phyloP scores from a whole-genome alignment of 2,329 filamentous ascomycete genomes.

The Fulvia fulva region DNA sequence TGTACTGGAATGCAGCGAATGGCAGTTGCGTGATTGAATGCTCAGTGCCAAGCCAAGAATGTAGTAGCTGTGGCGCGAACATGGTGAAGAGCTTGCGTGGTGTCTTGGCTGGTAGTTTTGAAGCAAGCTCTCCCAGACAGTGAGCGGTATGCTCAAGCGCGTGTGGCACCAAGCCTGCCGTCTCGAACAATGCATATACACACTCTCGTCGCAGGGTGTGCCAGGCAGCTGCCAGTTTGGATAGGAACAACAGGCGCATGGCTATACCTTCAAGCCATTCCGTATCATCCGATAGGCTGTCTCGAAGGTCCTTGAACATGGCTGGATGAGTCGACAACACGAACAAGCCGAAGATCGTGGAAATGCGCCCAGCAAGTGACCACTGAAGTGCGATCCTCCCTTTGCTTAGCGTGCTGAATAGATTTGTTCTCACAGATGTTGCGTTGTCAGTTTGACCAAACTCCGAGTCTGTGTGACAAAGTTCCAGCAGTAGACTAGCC shows the following conservation, averaged over 20 bases:
- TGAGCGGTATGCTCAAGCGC: slow-evolving; percentile 67
- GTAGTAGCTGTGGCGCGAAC: slow-evolving; percentile 84
- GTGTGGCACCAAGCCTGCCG: slow-evolving; percentile 65
- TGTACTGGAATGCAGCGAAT: slow-evolving; percentile 79
- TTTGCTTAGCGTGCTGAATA: slow-evolving; percentile 67
- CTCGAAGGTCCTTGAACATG: slow-evolving; percentile 69
- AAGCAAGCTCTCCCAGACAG: slow-evolving; percentile 66
- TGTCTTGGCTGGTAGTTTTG: slow-evolving; percentile 59
- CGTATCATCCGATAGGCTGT: slow-evolving; percentile 62
- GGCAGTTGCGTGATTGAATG: slow-evolving; percentile 68
- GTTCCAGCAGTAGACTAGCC: slow-evolving; percentile 62
- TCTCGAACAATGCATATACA: slow-evolving; percentile 93
- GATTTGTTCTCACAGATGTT: slow-evolving; percentile 60
- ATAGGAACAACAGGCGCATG: slow-evolving; percentile 71
- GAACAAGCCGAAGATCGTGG: slow-evolving; percentile 74
- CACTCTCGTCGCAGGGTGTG: slow-evolving; percentile 80
- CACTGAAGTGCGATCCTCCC: slow-evolving; percentile 71
- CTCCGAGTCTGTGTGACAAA: slow-evolving; percentile 63
- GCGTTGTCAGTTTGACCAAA: slow-evolving; percentile 56
- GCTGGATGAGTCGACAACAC: slow-evolving; percentile 69
- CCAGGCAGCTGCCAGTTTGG: slow-evolving; percentile 75
- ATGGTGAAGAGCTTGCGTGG: slow-evolving; percentile 71
- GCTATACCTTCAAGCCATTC: slow-evolving; percentile 78
- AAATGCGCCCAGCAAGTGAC: slow-evolving; percentile 66
- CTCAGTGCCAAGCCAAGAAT: slow-evolving; percentile 72